Evolutionary conservation across 768 basidiomycete genomes (phyloP).

Genomic region (Rhodosporidiobolus sp.): DNA sequence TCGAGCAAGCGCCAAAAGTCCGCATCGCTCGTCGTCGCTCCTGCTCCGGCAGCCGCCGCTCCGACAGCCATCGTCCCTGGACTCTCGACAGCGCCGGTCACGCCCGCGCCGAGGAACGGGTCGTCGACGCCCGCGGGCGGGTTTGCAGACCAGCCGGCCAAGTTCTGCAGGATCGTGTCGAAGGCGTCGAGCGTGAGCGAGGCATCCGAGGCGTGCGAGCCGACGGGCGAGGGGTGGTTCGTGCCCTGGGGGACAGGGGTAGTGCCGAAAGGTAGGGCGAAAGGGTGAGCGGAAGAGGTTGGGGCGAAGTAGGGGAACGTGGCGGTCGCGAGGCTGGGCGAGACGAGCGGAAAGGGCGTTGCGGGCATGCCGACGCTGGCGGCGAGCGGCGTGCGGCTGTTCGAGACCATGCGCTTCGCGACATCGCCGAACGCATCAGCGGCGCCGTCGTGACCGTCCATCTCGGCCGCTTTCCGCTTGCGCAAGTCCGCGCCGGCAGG

Average conservation of each 20-base stretch:
- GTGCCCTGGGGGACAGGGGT: neutral
- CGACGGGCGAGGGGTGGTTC: neutral
- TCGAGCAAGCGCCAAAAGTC: neutral
- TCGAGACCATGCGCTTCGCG: conserved; percentile 21
- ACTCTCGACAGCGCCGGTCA: too few relatives aligned
- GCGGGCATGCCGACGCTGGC: neutral
- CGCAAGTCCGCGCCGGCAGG: neutral
- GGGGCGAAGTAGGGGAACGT: conserved; percentile 26
- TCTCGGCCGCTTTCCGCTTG: conserved; percentile 15
- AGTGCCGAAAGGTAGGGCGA: neutral
- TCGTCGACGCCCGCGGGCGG: neutral
- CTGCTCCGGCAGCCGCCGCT: neutral
- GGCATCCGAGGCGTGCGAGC: conserved; percentile 12
- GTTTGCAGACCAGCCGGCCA: conserved; percentile 1
- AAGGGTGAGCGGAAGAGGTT: neutral
- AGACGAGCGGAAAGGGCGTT: neutral
- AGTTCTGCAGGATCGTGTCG: conserved; percentile 19
- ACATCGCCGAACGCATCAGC: conserved; percentile 1
- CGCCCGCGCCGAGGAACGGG: too few relatives aligned
- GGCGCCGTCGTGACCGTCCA: neutral
- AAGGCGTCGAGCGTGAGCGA: conserved; percentile 16
- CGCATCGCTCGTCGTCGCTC: neutral
- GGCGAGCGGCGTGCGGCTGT: neutral
- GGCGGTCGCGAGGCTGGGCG: neutral
- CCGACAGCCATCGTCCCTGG: too few relatives aligned